phyloP scores from a whole-genome alignment of 768 basidiomycete species.

The Austroboletus eburneus region DNA sequence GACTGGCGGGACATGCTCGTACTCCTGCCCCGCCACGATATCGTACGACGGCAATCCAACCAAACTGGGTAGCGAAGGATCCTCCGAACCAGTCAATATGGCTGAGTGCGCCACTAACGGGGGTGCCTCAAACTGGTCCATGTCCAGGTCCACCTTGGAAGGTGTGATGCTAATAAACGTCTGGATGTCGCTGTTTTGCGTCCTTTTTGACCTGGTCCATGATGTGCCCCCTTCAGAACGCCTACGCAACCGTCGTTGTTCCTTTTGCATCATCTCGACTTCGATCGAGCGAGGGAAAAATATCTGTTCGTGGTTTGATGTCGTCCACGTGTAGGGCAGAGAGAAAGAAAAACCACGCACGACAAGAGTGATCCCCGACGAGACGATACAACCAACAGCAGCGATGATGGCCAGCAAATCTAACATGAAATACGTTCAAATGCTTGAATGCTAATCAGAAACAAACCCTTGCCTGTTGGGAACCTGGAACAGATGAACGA shows the following conservation, averaged over 20 bases:
- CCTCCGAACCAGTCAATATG: no score
- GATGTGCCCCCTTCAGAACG: constrained; percentile 16
- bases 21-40: constrained; percentile 19
- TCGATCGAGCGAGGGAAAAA: constrained; percentile 82
- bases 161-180: constrained; percentile 15
- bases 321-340: background rate
- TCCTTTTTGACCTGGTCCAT: background rate
- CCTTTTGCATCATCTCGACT: constrained; percentile 53
- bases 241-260: constrained; percentile 34
- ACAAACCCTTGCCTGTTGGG: constrained; percentile 14
- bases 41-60: constrained; percentile 28
- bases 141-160: constrained; percentile 1
- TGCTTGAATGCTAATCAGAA: no score
- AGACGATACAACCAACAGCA: constrained; percentile 58
- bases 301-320: constrained; percentile 42
- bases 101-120: background rate
- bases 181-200: background rate
- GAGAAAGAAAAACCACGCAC: constrained; percentile 34
- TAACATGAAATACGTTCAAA: constrained; percentile 12
- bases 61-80: no score
- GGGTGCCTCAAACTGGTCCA: background rate
- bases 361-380: constrained; percentile 71
- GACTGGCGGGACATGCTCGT: background rate
- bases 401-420: constrained; percentile 59
- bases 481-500: no score